Evolutionary conservation across 768 basidiomycete genomes (phyloP).

Genomic region (Tubosaeta sp.): DNA sequence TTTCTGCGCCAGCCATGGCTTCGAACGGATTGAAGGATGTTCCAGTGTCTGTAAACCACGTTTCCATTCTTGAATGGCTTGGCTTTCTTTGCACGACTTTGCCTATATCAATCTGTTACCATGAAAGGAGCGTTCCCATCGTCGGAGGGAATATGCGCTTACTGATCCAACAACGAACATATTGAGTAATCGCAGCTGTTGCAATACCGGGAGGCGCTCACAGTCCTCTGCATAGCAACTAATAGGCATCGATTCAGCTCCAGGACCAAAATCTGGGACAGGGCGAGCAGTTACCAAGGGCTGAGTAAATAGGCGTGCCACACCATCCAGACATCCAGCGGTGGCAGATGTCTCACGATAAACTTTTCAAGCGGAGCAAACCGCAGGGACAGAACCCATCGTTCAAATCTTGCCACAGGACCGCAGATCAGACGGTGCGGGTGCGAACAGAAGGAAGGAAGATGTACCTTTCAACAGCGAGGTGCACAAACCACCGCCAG

Average conservation of each 20-base stretch:
- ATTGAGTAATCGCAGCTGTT: constrained; percentile 25
- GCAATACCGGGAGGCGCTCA: constrained; percentile 25
- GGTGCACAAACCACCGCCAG: constrained; percentile 39
- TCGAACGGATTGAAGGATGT: constrained; percentile 35
- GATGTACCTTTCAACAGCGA: constrained; percentile 36
- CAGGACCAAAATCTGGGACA: not conserved
- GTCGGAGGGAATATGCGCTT: constrained; percentile 2
- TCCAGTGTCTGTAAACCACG: constrained; percentile 25
- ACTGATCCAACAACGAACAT: constrained; percentile 28
- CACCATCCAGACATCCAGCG: constrained; percentile 40
- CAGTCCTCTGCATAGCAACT: constrained; percentile 34
- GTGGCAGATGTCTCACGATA: constrained; percentile 27
- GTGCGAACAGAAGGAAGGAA: not conserved
- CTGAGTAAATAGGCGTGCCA: constrained; percentile 41
- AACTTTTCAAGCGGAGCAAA: constrained; percentile 25
- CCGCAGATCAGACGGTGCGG: not conserved
- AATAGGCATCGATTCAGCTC: constrained; percentile 1
- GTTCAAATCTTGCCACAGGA: constrained; percentile 29
- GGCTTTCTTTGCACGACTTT: constrained; percentile 15
- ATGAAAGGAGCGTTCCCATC: not conserved
- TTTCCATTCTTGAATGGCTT: constrained; percentile 8
- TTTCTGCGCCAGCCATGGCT: constrained; percentile 21
- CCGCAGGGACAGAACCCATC: constrained; percentile 28
- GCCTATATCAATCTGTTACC: constrained; percentile 23
- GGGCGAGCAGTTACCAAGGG: constrained; percentile 25